Evolutionary conservation across 441 rosid species (phyloP).

Genomic region (Populus tomentosa): DNA sequence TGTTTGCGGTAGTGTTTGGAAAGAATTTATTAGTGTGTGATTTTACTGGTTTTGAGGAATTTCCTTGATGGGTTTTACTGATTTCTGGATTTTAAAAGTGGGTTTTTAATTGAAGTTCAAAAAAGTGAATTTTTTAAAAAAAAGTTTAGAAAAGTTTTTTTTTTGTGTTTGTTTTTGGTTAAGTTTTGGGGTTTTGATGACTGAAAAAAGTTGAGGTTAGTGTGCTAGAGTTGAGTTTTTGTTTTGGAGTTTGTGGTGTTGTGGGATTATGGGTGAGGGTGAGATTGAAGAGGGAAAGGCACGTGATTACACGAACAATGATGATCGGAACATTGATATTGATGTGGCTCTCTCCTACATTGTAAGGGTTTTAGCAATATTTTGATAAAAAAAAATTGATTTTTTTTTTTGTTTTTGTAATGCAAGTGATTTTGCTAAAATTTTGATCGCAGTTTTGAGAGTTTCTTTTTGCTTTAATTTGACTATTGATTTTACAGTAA

Average conservation of each 20-base stretch:
- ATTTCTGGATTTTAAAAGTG: background rate
- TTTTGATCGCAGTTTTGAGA: background rate
- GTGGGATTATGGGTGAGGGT: slow-evolving; percentile 1
- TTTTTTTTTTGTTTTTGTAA: background rate
- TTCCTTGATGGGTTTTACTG: background rate
- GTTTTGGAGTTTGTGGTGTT: background rate
- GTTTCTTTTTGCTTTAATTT: background rate
- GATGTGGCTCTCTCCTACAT: slow-evolving; percentile 2
- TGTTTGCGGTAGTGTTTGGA: background rate
- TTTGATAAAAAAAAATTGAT: background rate
- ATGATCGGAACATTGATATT: background rate
- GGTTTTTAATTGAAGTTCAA: background rate
- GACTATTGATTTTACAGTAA: background rate
- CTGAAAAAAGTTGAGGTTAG: background rate
- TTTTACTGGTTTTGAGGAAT: background rate
- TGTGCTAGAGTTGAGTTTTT: background rate
- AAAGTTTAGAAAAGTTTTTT: background rate
- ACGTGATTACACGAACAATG: background rate
- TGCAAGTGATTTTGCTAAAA: background rate
- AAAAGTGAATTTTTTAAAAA: background rate
- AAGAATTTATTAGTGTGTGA: background rate
- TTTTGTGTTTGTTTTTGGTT: background rate
- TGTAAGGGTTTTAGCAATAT: background rate
- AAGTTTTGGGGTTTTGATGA: background rate
- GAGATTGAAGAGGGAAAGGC: slow-evolving; percentile 7